Base-by-base conservation (phyloP, 2,329 filamentous ascomycete genomes). In the Pseudopyricularia javanii region DNA sequence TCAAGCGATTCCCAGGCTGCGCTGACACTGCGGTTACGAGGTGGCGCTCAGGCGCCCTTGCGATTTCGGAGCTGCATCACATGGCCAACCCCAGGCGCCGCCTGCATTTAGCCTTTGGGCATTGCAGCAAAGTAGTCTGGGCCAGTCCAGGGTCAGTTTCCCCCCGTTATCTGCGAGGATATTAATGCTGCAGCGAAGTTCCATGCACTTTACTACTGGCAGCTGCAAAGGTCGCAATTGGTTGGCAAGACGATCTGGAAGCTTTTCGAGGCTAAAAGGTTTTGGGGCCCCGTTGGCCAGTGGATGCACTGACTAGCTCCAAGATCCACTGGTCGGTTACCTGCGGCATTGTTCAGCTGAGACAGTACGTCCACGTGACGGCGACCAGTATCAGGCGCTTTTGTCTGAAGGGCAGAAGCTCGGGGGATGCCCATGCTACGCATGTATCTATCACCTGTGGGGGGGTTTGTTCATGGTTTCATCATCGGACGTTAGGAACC, bases 341-440 rank as follows among this genome's bases (percentile, higher is more conserved):
- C 4, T 20, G 28, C 48, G 48, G 48, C 48, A 22, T 50, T 50
- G 15, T 9, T 22, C 47, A 20, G 32, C 32, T 8, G n/a, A 33
- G 30, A n/a, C 35, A n/a, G n/a, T 22, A 35, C 22, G 20, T 50
- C 30, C 48, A 50, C 48, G 48, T 50, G 48, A 50, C 48, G 22
- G 32, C 30, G 4, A 15, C 32, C 22, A 45, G 14, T 4, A 20
- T 45, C 22, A 20, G 17, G 22, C 17, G 11, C 40, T 45, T n/a
- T 26, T 45, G 40, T 45, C 40, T 45, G 40, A 22, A 45, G 28
- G 28, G 5, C 28, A 30, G 28, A 43, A 45, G 40, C 11, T 45
- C 40, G n/a, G 40, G 20, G 20, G 24, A 15, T 20, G 40, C 24
- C 40, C 40, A 45, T 45, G 40, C 40, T 12, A 45, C 24, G 40